Evolutionary conservation across 1,139 yeast genomes (phyloP).

Genomic region (Pichia sp.): DNA sequence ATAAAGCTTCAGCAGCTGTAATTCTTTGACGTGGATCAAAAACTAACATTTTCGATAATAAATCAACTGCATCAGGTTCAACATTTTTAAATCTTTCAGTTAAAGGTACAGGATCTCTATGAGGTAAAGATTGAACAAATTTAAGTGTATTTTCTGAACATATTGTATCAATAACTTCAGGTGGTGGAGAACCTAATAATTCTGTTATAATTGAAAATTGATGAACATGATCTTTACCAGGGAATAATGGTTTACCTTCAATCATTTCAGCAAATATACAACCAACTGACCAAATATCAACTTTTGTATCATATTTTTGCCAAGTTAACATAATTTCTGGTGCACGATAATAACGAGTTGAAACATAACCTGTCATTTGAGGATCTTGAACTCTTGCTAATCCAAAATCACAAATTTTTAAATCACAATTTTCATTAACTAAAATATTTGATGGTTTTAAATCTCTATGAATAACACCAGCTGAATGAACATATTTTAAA

Average conservation of each 20-base stretch:
- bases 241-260: conserved; percentile 97
- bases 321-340: conserved; percentile 99
- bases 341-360: conserved; percentile 94
- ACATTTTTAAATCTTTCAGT: conserved; percentile 76
- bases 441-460: conserved; percentile 88
- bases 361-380: conserved; percentile 98
- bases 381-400: conserved; percentile 96
- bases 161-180: conserved; percentile 91
- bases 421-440: conserved; percentile 91
- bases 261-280: conserved; percentile 98
- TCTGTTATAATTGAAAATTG: conserved; percentile 97
- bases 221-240: conserved; percentile 97
- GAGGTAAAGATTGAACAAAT: conserved; percentile 90
- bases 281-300: conserved; percentile 99
- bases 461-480: conserved; percentile 95
- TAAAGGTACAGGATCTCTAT: conserved; percentile 86
- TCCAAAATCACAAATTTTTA: conserved; percentile 96
- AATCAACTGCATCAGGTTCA: conserved; percentile 88
- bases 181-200: conserved; percentile 92
- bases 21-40: conserved; percentile 69
- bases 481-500: conserved; percentile 90
- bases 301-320: conserved; percentile 99
- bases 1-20: conserved; percentile 83
- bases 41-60: conserved; percentile 82
- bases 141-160: conserved; percentile 92